phyloP scores from a whole-genome alignment of 1,139 yeast species.

The Hyphopichia burtonii region DNA sequence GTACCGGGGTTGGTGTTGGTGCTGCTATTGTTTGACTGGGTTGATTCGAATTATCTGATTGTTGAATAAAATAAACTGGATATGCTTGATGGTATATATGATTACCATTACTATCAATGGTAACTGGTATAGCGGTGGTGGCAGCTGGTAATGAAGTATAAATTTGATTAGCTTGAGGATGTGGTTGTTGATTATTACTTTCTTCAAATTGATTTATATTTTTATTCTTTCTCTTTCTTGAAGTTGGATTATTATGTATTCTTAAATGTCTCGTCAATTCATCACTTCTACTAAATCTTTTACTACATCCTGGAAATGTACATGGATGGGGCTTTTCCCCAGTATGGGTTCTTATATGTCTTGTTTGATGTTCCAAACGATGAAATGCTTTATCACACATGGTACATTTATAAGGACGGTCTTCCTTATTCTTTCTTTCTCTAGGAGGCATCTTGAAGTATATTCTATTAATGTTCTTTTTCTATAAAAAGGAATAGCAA shows the following conservation, averaged over 20 bases:
- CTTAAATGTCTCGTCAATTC: slow-evolving; percentile 88
- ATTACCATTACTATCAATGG: slow-evolving; percentile 36
- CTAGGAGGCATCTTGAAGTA: no score
- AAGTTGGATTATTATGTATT: slow-evolving; percentile 79
- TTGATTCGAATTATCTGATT: slow-evolving; percentile 7
- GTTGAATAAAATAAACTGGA: slow-evolving; percentile 38
- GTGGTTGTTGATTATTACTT: background rate
- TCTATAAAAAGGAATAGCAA: no score
- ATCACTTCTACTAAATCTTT: slow-evolving; percentile 83
- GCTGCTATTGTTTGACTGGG: slow-evolving; percentile 4
- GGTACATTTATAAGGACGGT: slow-evolving; percentile 85
- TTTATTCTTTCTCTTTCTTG: slow-evolving; percentile 53
- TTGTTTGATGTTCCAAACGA: slow-evolving; percentile 88
- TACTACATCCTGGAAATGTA: slow-evolving; percentile 81
- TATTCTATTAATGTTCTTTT: no score
- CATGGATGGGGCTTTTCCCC: slow-evolving; percentile 95
- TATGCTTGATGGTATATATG: slow-evolving; percentile 34
- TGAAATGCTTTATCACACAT: slow-evolving; percentile 91
- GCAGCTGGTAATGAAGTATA: slow-evolving; percentile 2
- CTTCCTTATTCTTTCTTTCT: slow-evolving; percentile 22
- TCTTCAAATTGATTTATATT: background rate
- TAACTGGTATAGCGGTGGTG: slow-evolving; percentile 25
- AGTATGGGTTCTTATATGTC: slow-evolving; percentile 93
- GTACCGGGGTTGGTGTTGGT: slow-evolving; percentile 6
- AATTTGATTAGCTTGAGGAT: no score